Percentiles rank a stretch among this genome's conserved stretches.
Conservation (phyloP, 2,329 filamentous ascomycete species). For the Catunica adiposa region DNA sequence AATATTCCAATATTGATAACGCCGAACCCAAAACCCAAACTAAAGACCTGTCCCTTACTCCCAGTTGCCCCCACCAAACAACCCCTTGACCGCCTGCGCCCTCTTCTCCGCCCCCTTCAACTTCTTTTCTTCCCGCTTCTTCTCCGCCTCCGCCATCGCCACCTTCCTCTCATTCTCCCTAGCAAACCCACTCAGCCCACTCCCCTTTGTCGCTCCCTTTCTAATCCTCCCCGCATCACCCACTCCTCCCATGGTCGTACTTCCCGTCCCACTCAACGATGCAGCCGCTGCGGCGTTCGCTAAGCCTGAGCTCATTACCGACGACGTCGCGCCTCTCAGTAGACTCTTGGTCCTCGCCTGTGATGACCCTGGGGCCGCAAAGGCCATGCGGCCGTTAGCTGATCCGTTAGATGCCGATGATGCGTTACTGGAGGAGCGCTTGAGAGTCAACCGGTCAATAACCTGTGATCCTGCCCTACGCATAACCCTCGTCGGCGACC, state of each 20-base stretch:
- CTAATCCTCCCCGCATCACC: constrained; percentile 35
- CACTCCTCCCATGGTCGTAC: constrained; percentile 16
- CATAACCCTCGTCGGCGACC: constrained; percentile 18
- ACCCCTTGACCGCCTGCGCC: constrained; percentile 37
- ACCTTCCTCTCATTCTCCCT: constrained; percentile 41
- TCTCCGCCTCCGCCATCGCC: constrained; percentile 38
- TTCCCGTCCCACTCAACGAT: constrained; percentile 1
- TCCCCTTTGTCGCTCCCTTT: constrained; percentile 43
- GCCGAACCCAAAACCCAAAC: no score
- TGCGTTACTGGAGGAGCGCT: constrained; percentile 28
- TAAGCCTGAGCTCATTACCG: constrained; percentile 26
- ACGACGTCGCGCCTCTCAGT: constrained; percentile 54
- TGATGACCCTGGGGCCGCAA: constrained; percentile 33
- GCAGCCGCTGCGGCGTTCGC: constrained; percentile 16
- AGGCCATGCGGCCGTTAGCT: constrained; percentile 35
- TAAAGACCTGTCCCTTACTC: constrained; percentile 23
- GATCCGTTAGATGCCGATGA: constrained; percentile 12
- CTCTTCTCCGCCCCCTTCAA: constrained; percentile 40
- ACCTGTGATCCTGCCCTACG: constrained; percentile 29
- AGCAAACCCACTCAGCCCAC: constrained; percentile 44
- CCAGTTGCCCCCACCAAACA: constrained; percentile 41
- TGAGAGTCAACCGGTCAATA: constrained; percentile 59
- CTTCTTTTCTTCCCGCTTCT: constrained; percentile 40
- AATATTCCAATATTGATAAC: not conserved
- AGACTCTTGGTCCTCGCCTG: constrained; percentile 44